Base-by-base conservation (phyloP, 1,284 basidiomycete genomes). In the Puccinia sorghi region DNA sequence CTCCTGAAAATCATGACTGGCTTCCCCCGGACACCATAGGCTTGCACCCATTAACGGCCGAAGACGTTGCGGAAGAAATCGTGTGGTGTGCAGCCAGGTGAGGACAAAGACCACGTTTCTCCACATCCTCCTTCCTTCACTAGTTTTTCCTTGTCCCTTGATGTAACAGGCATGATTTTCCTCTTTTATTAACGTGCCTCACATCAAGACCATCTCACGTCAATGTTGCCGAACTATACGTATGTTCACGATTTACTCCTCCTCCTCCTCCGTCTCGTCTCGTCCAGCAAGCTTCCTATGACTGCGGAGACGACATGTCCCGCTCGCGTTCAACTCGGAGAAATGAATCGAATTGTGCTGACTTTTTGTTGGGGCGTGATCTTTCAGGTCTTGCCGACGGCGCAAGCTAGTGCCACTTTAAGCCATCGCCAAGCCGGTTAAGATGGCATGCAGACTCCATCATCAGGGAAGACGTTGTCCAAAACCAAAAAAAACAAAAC, bases 31-130 rank as follows among this genome's bases (percentile, higher is more conserved):
- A 32, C 32, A 32, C 11, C n/a, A 64, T 41, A 66, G 57, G 57
- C 25, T 70, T 67, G 37, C 67, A 57, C 52, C 80, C 78, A 56
- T 73, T 73, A 59, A 82, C 80, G 12, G 80, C 74, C 48, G 81
- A 84, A 2, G 84, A 85, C 72, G 83, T 84, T 54, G 96, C 96
- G 0, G 95, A 99, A 85, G 94, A 99, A 85, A 96, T 99, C 83
- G 94, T 97, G 13, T 99, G 94, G 94, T 90, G 90, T 22, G 94
- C 95, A 22, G 88, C 91, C 15, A 90, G 94, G 57, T 77, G 22
- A 77, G 75, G 22, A 22, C 6, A 66, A 41, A 15, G 32, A 8
- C 59, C 13, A 17, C 8, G 59, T 32, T 63, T 17, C 32, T 63
- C 25, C 25, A 27, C 25, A 57, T n/a, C 8, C 1, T 39, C 12